Base-by-base conservation (phyloP, 768 basidiomycete genomes). In the Kwoniella pini region DNA sequence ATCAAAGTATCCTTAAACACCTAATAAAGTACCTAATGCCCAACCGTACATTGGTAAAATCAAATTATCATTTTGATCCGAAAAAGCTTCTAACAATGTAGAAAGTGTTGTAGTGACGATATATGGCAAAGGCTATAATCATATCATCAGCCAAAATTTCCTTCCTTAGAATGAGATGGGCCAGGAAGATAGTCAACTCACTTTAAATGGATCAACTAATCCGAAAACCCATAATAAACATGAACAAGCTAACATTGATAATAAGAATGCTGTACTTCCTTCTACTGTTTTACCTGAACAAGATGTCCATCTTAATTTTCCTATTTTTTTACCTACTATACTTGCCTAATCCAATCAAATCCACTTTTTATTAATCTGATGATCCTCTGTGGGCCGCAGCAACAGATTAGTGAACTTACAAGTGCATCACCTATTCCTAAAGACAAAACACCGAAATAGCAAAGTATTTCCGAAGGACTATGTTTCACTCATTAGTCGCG, bases 41-140 rank as follows among this genome's bases (percentile, higher is more conserved):
- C 93, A 99, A 82, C 94, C 87, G 77, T 88, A 98, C 79, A 98
- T 80, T n/a, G 96, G 95, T 63, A 99, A 81, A 40, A 90, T 91
- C 67, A 99, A 82, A 79, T 99, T 99, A 80, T 99, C 96, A 79
- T 98, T 98, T 80, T 99, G 96, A 74, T 88, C 88, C 19, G 91
- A 91, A 57, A 93, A 79, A 15, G 92, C 96, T 80, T 99, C 96
- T 65, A 98, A 82, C 42, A 90, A 76, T 2, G 86, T 86, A 3
- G 89, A 82, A 40, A 89, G 73, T n/a, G 79, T 77, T 27, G 87
- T 82, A 28, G 88, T 86, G 44, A 83, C 67, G 13, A 82, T 77
- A 77, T 94, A 98, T 24, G 86, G 82, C 44, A 80, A 60, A 17
- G 67, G 57, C 63, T 62, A 33, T 30, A 30, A 19, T 48, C n/a